A percentile compares a stretch with the other conserved stretches of the same genome.
These are phyloP conservation scores for Kodamaea sp. DNA, from an alignment of 1,139 yeast genomes.

Conservation along the genomic window DNA sequence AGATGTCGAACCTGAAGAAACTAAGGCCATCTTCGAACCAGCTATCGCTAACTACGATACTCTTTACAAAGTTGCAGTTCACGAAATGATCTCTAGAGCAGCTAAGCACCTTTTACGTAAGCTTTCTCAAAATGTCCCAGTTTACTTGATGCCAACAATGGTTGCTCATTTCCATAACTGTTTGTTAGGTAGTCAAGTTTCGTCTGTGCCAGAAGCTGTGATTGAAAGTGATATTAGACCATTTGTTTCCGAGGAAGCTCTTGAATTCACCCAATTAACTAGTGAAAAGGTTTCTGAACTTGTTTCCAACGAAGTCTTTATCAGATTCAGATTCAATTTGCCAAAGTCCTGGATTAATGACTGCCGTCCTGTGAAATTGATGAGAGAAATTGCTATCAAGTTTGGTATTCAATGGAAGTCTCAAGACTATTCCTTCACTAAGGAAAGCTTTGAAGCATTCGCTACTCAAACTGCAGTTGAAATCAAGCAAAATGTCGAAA, in stretches of 20 bases:
- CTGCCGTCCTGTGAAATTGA: slow-evolving; percentile 43
- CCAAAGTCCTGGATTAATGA: slow-evolving; percentile 45
- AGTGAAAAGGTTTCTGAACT: slow-evolving; percentile 40
- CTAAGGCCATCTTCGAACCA: slow-evolving; percentile 44
- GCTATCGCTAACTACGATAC: slow-evolving; percentile 41
- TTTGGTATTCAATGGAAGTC: slow-evolving; percentile 85
- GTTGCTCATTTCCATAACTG: slow-evolving; percentile 74
- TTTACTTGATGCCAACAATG: slow-evolving; percentile 52
- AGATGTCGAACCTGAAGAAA: slow-evolving; percentile 23
- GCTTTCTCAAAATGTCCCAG: slow-evolving; percentile 46
- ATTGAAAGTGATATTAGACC: slow-evolving; percentile 41
- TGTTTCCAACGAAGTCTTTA: slow-evolving; percentile 49
- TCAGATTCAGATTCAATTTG: slow-evolving; percentile 61
- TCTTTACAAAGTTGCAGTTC: slow-evolving; percentile 47
- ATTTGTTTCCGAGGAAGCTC: slow-evolving; percentile 42
- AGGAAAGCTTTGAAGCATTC: slow-evolving; percentile 39
- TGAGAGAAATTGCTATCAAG: slow-evolving; percentile 71
- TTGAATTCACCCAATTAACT: slow-evolving; percentile 44
- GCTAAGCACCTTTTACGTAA: slow-evolving; percentile 69
- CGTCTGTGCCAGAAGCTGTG: slow-evolving; percentile 39
- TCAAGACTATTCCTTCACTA: slow-evolving; percentile 49
- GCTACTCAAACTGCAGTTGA: neutral
- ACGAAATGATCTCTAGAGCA: slow-evolving; percentile 78
- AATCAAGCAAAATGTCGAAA: slow-evolving; percentile 16
- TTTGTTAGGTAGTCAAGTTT: slow-evolving; percentile 52